Conservation (phyloP, 148 eudicot species). For the Pouteria glomerata region DNA sequence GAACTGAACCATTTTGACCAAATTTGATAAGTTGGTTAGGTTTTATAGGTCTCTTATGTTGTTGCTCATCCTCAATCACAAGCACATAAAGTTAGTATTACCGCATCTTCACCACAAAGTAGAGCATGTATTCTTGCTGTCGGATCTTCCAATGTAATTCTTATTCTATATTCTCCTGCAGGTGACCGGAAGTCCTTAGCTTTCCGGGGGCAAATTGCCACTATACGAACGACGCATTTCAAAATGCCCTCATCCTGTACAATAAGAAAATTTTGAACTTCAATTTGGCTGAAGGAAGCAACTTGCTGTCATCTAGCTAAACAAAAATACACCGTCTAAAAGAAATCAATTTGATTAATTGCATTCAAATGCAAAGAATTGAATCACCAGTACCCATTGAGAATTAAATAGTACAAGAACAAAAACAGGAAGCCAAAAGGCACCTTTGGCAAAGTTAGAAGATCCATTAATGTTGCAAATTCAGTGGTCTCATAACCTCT, state of each 20-base stretch:
- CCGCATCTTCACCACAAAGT: conserved; percentile 7
- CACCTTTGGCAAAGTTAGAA: conserved; percentile 5
- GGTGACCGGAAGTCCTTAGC: conserved; percentile 4
- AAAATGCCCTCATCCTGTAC: conserved; percentile 1
- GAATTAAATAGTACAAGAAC: neutral
- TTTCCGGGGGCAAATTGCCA: conserved; percentile 1
- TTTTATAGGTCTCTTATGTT: too few species aligned
- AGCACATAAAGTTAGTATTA: neutral
- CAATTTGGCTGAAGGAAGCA: neutral
- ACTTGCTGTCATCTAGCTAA: neutral
- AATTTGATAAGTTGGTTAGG: too few species aligned
- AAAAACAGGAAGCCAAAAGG: neutral
- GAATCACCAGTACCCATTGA: neutral
- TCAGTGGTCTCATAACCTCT: conserved; percentile 3
- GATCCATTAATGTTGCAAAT: conserved; percentile 10
- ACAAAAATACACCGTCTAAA: neutral
- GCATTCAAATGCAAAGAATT: neutral
- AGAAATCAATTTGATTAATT: neutral
- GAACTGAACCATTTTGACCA: too few species aligned
- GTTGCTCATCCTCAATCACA: too few species aligned
- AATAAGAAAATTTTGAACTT: neutral
- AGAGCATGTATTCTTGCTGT: conserved; percentile 13
- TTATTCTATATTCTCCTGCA: neutral
- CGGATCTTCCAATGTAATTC: conserved; percentile 7
- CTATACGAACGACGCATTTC: conserved; percentile 4